These are phyloP conservation scores for Cyberlindnera lachancei DNA, from an alignment of 805 yeast species.

Conservation along the genomic window DNA sequence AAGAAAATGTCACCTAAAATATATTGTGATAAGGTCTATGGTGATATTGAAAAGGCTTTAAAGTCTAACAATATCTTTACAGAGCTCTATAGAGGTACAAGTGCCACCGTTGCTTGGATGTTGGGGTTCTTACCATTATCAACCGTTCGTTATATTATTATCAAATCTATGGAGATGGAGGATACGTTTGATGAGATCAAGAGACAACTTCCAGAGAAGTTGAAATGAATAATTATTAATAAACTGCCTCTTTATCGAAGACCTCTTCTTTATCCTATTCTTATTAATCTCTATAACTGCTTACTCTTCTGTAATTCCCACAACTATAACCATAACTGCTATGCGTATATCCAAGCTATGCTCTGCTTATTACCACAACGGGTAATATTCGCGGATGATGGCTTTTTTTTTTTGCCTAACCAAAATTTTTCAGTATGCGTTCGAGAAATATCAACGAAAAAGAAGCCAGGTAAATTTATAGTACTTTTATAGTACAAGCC, in stretches of 20 bases:
- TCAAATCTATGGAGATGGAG: neutral
- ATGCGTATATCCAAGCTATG: neutral
- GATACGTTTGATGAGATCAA: neutral
- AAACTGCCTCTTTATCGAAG: too few species aligned
- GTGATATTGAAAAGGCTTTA: constrained; percentile 20
- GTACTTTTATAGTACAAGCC: too few species aligned
- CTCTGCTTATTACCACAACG: too few species aligned
- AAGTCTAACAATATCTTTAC: constrained; percentile 4
- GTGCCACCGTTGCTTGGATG: constrained; percentile 6
- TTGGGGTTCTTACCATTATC: constrained; percentile 4
- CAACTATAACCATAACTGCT: too few species aligned
- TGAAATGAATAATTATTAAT: too few species aligned
- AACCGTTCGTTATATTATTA: neutral
- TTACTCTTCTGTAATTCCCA: too few species aligned
- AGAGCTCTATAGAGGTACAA: constrained; percentile 9
- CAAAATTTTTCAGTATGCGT: constrained; percentile 1
- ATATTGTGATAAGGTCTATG: constrained; percentile 32
- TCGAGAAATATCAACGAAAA: too few species aligned
- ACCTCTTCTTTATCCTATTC: too few species aligned
- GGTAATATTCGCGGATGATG: too few species aligned
- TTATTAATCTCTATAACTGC: too few species aligned
- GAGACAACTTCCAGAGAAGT: too few species aligned
- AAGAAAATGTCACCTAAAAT: constrained; percentile 23
- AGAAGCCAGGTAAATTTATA: too few species aligned
- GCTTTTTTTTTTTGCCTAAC: neutral